phyloP scores from a whole-genome alignment of 2,329 filamentous ascomycete species.

The Phaeophleospora eucalypticola region DNA sequence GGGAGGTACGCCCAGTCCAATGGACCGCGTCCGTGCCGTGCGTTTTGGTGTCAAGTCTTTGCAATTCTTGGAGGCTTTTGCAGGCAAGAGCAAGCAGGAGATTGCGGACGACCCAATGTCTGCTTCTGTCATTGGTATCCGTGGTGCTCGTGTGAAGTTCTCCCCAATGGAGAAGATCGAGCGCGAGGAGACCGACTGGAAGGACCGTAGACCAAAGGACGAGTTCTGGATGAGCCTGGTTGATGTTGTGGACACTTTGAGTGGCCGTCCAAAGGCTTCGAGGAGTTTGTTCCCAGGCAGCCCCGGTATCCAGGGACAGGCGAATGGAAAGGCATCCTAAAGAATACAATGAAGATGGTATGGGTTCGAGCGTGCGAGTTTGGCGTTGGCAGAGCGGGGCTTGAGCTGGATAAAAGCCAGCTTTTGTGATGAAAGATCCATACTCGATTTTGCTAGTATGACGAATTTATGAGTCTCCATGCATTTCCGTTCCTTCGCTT shows the following conservation, averaged over 20 bases:
- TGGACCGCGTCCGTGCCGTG: constrained; percentile 92
- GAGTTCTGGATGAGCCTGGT: constrained; percentile 84
- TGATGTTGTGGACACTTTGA: constrained; percentile 77
- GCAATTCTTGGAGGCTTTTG: constrained; percentile 79
- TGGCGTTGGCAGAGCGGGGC: constrained; percentile 8
- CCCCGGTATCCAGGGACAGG: constrained; percentile 4
- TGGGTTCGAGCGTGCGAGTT: constrained; percentile 6
- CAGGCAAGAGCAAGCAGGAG: constrained; percentile 59
- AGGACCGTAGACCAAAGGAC: constrained; percentile 73
- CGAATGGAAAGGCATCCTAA: constrained; percentile 7
- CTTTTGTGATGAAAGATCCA: no score
- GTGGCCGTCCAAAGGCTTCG: constrained; percentile 53
- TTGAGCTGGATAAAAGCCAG: no score
- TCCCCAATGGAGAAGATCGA: constrained; percentile 76
- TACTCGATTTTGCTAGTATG: no score
- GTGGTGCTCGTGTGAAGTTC: constrained; percentile 86
- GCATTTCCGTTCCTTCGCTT: no score
- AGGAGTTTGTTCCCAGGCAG: constrained; percentile 19
- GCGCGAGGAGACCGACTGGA: constrained; percentile 85
- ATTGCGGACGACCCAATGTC: constrained; percentile 72
- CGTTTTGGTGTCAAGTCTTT: constrained; percentile 91
- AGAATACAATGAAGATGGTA: neutral
- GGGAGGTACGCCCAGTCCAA: constrained; percentile 84
- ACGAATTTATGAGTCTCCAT: no score
- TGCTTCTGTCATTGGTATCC: constrained; percentile 82